Base-by-base conservation (phyloP, 2,329 filamentous ascomycete species). In the Ceratocystis smalleyi region DNA sequence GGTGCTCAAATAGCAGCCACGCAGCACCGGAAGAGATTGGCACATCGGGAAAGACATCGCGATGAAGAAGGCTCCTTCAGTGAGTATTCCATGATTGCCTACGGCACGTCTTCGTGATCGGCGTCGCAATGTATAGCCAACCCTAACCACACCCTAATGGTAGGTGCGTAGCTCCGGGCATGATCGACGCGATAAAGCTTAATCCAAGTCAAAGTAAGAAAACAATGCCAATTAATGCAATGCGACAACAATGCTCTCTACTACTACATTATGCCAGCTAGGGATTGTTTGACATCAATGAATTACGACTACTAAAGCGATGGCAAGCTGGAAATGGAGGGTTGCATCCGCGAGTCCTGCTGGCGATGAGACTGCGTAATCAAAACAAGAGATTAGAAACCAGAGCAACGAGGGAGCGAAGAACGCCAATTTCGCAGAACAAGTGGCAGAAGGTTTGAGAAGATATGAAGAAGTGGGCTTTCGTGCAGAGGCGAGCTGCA, bases 1-100 rank as follows among this genome's bases (percentile, higher is more conserved):
- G 77, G 27, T 79, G 75, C 67, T 91, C 83, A 54, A 96, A 78
- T 3, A 96, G 77, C 67, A 88, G 82, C 75, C 88, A 92, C 57
- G 95, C 76, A 67, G 81, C 77, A n/a, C 78, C 75, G 73, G 94
- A 95, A 0, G 77, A 77, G 68, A 90, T 78, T 1, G 22, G 22
- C 19, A 54, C 10, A 40, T 40, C 3, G 15, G 35, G 12, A 15
- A 15, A 5, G 35, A 40, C 35, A 40, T 15, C 3, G 35, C 35
- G 35, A 40, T 40, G 35, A 10, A 1, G 35, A 40, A 40, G 15
- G 3, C 12, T 15, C 10, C 35, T 40, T 15, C 35, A 40, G 35
- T 10, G 35, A 15, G 12, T 40, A 5, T 40, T 40, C 35, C 12
- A 15, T 40, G 35, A 15, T 10, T 40, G 10, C 35, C 10, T 40